phyloP scores from a whole-genome alignment of 805 yeast genomes.

The Tetrapisispora taiwanensis region DNA sequence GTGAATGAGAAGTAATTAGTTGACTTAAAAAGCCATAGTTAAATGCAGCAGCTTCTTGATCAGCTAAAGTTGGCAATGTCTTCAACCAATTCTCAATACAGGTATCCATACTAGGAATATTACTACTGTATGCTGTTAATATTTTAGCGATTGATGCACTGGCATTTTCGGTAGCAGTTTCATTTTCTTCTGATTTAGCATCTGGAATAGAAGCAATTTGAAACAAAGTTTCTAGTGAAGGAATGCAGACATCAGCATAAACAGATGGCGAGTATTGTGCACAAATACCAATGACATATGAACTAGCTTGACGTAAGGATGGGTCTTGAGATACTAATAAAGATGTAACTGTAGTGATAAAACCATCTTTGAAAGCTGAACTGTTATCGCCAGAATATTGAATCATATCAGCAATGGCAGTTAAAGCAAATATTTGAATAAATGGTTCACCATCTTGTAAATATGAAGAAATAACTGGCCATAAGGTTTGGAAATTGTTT shows the following conservation, averaged over 20 bases:
- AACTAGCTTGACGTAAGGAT: slow-evolving; percentile 76
- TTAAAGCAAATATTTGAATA: slow-evolving; percentile 65
- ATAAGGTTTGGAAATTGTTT: slow-evolving; percentile 51
- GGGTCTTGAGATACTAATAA: slow-evolving; percentile 58
- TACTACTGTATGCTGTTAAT: slow-evolving; percentile 50
- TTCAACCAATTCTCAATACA: slow-evolving; percentile 69
- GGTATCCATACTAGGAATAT: slow-evolving; percentile 50
- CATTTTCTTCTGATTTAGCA: slow-evolving; percentile 74
- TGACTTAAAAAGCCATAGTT: slow-evolving; percentile 68
- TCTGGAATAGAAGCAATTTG: slow-evolving; percentile 68
- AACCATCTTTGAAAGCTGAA: slow-evolving; percentile 51
- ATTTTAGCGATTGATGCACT: slow-evolving; percentile 77
- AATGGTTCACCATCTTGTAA: slow-evolving; percentile 59
- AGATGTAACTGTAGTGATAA: slow-evolving; percentile 54
- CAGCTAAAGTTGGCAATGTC: slow-evolving; percentile 72
- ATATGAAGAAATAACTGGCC: slow-evolving; percentile 50
- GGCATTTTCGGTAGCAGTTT: slow-evolving; percentile 80
- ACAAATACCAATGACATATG: slow-evolving; percentile 74
- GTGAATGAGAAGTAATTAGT: slow-evolving; percentile 58
- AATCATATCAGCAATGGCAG: slow-evolving; percentile 68
- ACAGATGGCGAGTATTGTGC: slow-evolving; percentile 68
- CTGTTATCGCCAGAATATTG: slow-evolving; percentile 71
- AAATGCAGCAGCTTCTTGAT: slow-evolving; percentile 80
- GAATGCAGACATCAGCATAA: slow-evolving; percentile 53
- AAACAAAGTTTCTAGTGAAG: slow-evolving; percentile 65